phyloP scores from a whole-genome alignment of 2,329 filamentous ascomycete genomes.

The Dactylellina cionopaga region DNA sequence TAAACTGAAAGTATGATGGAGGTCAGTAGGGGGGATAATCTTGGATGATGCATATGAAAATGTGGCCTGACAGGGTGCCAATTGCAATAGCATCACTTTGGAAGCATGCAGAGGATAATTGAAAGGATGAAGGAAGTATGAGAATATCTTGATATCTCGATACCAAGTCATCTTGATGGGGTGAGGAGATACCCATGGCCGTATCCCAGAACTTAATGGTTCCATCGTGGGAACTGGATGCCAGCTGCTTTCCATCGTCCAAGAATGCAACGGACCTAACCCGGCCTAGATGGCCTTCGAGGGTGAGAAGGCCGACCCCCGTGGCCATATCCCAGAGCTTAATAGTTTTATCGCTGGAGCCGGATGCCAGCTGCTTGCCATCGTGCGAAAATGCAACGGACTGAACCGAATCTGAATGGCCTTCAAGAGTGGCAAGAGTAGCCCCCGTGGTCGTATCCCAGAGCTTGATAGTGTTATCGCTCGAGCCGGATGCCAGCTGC shows the following conservation, averaged over 20 bases:
- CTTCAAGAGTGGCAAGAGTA: neutral
- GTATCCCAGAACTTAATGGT: neutral
- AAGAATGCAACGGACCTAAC: neutral
- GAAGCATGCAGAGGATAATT: conserved; percentile 3
- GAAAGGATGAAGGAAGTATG: conserved; percentile 3
- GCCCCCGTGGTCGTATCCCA: neutral
- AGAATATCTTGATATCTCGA: conserved; percentile 1
- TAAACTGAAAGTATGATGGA: neutral
- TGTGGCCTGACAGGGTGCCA: neutral
- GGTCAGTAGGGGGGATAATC: neutral
- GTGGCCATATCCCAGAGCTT: neutral
- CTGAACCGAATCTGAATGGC: neutral
- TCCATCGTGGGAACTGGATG: neutral
- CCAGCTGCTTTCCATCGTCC: neutral
- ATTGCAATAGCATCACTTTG: conserved; percentile 5
- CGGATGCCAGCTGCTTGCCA: too few relatives aligned
- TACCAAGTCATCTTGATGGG: neutral
- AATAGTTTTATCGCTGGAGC: too few relatives aligned
- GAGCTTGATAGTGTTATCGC: too few relatives aligned
- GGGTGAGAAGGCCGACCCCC: neutral
- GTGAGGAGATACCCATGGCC: neutral
- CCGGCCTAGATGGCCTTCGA: neutral
- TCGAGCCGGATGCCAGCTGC: too few relatives aligned
- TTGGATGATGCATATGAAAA: conserved; percentile 7
- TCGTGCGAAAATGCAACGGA: too few relatives aligned